Evolutionary conservation across 805 yeast genomes (phyloP), one percentile per base, ranked within the genome.

Genomic region (Zygosaccharomyces bisporus): DNA sequence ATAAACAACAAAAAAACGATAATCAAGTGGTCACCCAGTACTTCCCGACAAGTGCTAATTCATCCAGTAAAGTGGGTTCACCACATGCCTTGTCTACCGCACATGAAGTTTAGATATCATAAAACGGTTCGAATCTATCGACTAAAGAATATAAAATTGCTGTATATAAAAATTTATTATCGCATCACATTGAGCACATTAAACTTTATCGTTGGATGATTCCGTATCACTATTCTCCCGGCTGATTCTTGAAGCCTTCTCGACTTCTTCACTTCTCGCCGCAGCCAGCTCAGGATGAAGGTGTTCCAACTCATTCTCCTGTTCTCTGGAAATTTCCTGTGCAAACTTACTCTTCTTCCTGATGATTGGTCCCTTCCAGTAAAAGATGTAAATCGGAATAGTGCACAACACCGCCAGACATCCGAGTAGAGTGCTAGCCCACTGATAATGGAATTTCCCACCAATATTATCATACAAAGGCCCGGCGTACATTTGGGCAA

Each of bases 391-490:
- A 19, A 41, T 41, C 4, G 44, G 44, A 29, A 41, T 41, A 3
- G 44, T 41, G 39, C 44, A 41, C 9, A 41, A 4, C 24, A 41
- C 34, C 10, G 44, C 27, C 34, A 41, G 25, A 6, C 44, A 33
- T 3, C 44, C 44, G 13, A 41, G 24, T 10, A 41, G 21, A 10
- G 44, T 41, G 20, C 44, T 41, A 7, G 39, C 44, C 44, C 44
- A 41, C 14, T 41, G 44, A 18, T 41, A 41, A 29, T 41, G 44
- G 16, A 41, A 41, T 19, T 34, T 41, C 13, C 44, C 44, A 3
- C 44, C 44, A n/a, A 41, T 41, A 21, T 41, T 41, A 8, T 41
- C 39, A 17, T 41, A 41, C 19, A 41, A 20, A 17, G 44, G 44
- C 19, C 36, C 36, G 12, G 44, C 37, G 35, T 41, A 41, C 44